Evolutionary conservation across 768 basidiomycete genomes (phyloP), one percentile per base, ranked within the genome.

Genomic region (Psilocybe subaeruginosa): DNA sequence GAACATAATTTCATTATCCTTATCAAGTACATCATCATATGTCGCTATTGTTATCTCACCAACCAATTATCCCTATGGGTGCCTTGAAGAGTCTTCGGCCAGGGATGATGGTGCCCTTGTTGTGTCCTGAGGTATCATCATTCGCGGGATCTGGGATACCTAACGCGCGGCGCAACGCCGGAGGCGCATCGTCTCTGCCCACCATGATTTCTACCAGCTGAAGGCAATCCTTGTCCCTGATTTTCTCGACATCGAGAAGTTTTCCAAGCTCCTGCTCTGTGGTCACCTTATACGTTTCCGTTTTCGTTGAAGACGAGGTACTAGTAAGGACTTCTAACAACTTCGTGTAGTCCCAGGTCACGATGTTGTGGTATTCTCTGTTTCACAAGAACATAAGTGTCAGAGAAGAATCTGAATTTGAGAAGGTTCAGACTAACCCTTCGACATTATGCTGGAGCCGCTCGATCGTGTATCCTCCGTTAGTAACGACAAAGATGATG

Each of bases 361-460:
- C 56, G n/a, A 62, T 62, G 46, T 62, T 53, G 50, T 62, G 56
- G 52, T 62, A 62, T 46, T 58, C 52, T 48, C 61, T 62, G 51
- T 58, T 39, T 1, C 1, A 12, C 47, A 54, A 16, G 23, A 17
- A 19, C 39, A 37, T 61, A 33, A 41, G 45, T 29, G 29, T 53
- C 11, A 35, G 35, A 1, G 11, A 30, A 54, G 30, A 11, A 52
- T 49, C 4, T 43, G 11, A n/a, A 12, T 16, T 39, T 14, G 54
- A 6, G 8, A 45, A 17, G 17, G 7, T 53, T 58, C 16, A 0
- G 17, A 58, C 57, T 50, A 7, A 62, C 56, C 41, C 56, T 8
- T 58, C 49, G 4, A 54, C 23, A 46, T 47, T 58, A 33, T 62
- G 56, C 29, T 58, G 56, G 19, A 58, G 56, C 19, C 61, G 61